Percentiles rank a stretch among this genome's conserved stretches.
These are phyloP conservation scores for Sporothrix brunneoviolacea DNA, from an alignment of 2,329 filamentous ascomycete genomes.

Conservation along the genomic window DNA sequence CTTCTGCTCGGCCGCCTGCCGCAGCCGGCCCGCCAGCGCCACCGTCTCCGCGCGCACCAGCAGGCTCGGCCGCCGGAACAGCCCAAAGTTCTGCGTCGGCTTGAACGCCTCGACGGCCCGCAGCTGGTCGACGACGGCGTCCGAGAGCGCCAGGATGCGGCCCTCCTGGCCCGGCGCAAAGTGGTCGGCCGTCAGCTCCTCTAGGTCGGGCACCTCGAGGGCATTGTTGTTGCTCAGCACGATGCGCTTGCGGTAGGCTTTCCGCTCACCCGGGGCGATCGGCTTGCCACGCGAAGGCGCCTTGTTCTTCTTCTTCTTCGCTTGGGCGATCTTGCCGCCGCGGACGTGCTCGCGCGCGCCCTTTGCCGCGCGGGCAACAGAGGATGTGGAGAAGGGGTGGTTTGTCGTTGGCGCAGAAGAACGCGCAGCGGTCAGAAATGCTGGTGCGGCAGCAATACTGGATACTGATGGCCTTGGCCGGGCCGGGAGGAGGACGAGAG, in stretches of 20 bases:
- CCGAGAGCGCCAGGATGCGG: conserved; percentile 62
- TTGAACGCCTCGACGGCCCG: conserved; percentile 87
- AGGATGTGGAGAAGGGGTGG: conserved; percentile 35
- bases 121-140: conserved; percentile 68
- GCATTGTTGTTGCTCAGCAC: conserved; percentile 93
- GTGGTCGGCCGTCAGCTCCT: conserved; percentile 47
- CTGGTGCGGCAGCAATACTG: no score
- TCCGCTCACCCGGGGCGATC: conserved; percentile 72
- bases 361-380: conserved; percentile 6
- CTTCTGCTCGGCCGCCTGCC: conserved; percentile 46
- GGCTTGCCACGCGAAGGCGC: conserved; percentile 43
- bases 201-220: conserved; percentile 63
- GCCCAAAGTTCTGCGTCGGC: conserved; percentile 75
- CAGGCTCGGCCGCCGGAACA: conserved; percentile 76
- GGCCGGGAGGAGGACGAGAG: conserved; percentile 5
- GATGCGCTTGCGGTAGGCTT: conserved; percentile 79
- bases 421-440: no score
- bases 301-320: conserved; percentile 24
- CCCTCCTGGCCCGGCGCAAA: conserved; percentile 48
- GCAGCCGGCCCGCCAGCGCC: conserved; percentile 59
- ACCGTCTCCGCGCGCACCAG: conserved; percentile 74
- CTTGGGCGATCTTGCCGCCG: conserved; percentile 36
- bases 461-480: conserved; percentile 11
- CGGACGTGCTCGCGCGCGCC: conserved; percentile 19
- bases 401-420: neutral